Evolutionary conservation across 305 asterid genomes (phyloP), one percentile per base, ranked within the genome.

Genomic region (Ilex paraguariensis): DNA sequence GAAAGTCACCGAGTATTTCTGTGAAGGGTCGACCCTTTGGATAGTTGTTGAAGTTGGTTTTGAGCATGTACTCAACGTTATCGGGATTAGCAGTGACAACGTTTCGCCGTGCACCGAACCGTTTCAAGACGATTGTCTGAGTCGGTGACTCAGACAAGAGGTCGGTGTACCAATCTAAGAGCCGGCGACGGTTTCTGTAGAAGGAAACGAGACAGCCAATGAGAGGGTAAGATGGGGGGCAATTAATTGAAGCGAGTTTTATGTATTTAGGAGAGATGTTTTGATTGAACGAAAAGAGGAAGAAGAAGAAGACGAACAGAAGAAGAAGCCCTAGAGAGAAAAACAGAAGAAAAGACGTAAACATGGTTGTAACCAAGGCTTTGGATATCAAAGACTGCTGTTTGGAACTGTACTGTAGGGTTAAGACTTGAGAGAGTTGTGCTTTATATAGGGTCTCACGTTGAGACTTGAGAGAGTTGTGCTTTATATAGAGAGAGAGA

Each of bases 1-100:
- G 56, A n/a, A 52, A 52, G 31, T 52, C 56, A 17, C 56, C 56
- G 30, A 52, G 56, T 21, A 52, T 52, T 52, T 52, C 56, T 13
- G 30, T 52, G 31, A 52, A 52, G 30, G 56, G 56, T 21, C 5
- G 10, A 2, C 56, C 56, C n/a, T 52, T 52, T 3, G 56, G 56
- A 21, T 52, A 52, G 10, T 52, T 52, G 30, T 14, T n/a, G 56
- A 52, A 52, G 31, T 52, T 14, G 56, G 56, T 17, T 17, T 17
- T n/a, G 31, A 52, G 56, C 11, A 52, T 17, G 56, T 52, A 17
- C 10, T 52, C 56, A 10, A 52, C 30, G 30, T 52, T 52, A 4
- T 52, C 56, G 4, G 56, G 56, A 21, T 52, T 52, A 14, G 56
- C 56, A 6, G 56, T 52, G 56, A 52, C 30, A 14, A 52, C n/a